Evolutionary conservation across 192 early-diverging fungal species (phyloP).

Genomic region (Coemansia sp.): DNA sequence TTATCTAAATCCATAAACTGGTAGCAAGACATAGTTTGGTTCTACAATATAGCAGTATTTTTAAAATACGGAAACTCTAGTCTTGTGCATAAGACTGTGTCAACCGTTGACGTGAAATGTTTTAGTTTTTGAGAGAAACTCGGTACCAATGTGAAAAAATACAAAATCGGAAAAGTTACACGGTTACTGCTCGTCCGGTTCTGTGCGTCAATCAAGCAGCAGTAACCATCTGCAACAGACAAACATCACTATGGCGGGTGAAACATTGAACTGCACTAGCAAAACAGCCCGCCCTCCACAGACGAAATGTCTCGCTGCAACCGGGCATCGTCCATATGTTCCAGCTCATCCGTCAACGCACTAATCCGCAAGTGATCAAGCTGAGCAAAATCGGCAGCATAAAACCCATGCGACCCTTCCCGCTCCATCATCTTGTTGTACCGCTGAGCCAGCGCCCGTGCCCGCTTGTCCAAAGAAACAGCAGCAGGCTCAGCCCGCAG

Average conservation of each 20-base stretch:
- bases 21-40: neutral
- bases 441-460: constrained; percentile 11
- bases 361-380: constrained; percentile 20
- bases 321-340: constrained; percentile 21
- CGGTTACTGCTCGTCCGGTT: neutral
- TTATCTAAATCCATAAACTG: neutral
- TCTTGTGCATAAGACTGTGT: neutral
- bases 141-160: neutral
- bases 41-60: neutral
- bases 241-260: neutral
- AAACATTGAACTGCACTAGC: neutral
- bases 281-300: constrained; percentile 5
- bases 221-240: neutral
- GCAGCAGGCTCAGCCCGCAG: neutral
- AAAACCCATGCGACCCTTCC: constrained; percentile 23
- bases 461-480: neutral
- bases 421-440: constrained; percentile 17
- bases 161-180: neutral
- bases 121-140: neutral
- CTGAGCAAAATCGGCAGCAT: constrained; percentile 24
- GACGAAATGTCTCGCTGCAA: constrained; percentile 40
- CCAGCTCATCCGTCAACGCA: constrained; percentile 13
- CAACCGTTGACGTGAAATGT: neutral
- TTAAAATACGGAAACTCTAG: neutral
- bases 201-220: neutral